These are phyloP conservation scores for Neurospora sp. DNA, from an alignment of 495 filamentous ascomycete species.

Conservation along the genomic window DNA sequence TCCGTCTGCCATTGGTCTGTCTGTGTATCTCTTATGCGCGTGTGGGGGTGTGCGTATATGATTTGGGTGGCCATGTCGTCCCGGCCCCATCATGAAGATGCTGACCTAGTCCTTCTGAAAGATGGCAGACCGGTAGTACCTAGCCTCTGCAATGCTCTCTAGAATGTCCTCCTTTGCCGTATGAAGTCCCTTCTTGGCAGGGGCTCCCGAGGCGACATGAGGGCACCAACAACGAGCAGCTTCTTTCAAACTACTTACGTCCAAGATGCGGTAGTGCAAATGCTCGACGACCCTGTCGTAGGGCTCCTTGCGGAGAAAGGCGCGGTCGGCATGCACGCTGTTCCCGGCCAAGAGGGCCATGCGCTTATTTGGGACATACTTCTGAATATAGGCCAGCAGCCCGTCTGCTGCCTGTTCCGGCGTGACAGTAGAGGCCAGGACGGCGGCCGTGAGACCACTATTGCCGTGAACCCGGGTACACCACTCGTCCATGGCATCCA, in stretches of 20 bases:
- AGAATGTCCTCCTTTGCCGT: slow-evolving; percentile 82
- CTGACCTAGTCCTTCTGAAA: slow-evolving; percentile 33
- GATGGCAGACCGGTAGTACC: slow-evolving; percentile 60
- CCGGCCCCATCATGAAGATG: background rate
- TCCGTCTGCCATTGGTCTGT: background rate
- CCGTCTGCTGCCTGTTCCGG: slow-evolving; percentile 59
- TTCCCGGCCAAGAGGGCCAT: slow-evolving; percentile 78
- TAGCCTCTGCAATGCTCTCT: slow-evolving; percentile 88
- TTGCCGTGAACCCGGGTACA: slow-evolving; percentile 48
- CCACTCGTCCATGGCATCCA: slow-evolving; percentile 68
- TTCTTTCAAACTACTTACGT: slow-evolving; percentile 88
- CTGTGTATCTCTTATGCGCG: background rate
- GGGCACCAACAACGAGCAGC: slow-evolving; percentile 71
- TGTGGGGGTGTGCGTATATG: background rate
- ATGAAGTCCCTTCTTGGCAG: slow-evolving; percentile 67
- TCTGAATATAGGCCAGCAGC: slow-evolving; percentile 69
- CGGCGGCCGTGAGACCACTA: slow-evolving; percentile 71
- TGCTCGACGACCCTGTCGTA: slow-evolving; percentile 63
- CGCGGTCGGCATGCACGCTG: slow-evolving; percentile 80
- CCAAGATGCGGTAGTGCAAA: slow-evolving; percentile 81
- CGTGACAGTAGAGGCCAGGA: slow-evolving; percentile 62
- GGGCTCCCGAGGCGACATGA: slow-evolving; percentile 30
- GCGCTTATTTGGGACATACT: slow-evolving; percentile 51
- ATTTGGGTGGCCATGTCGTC: background rate
- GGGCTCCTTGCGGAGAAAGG: slow-evolving; percentile 65